These are phyloP conservation scores for Saccharomycopsis capsularis DNA, from an alignment of 805 yeast genomes.

Conservation along the genomic window DNA sequence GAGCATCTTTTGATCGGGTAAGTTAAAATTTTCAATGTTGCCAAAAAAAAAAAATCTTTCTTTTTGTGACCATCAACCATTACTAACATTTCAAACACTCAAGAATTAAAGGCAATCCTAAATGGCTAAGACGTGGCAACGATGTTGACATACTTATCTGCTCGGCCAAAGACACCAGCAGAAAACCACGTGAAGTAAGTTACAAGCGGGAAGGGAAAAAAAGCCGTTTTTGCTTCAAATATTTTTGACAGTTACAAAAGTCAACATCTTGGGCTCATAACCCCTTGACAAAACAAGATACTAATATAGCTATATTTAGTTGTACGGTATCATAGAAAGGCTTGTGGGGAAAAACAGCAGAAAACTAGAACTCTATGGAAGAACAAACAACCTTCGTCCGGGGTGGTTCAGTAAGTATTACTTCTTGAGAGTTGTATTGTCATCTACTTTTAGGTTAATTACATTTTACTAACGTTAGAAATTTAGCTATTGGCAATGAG, in stretches of 20 bases:
- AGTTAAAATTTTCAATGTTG: conserved; percentile 8
- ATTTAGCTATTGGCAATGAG: conserved; percentile 68
- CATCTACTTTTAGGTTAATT: background rate
- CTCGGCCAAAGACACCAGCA: conserved; percentile 76
- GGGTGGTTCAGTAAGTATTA: conserved; percentile 71
- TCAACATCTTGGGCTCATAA: no score
- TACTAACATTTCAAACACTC: background rate
- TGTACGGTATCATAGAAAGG: conserved; percentile 79
- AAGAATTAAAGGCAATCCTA: conserved; percentile 61
- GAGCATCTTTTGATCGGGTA: conserved; percentile 80
- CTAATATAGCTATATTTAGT: conserved; percentile 24
- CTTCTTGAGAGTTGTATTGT: conserved; percentile 12
- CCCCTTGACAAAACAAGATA: background rate
- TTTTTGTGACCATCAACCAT: background rate
- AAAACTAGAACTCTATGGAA: conserved; percentile 84
- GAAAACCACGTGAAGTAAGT: conserved; percentile 79
- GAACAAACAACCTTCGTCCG: conserved; percentile 75
- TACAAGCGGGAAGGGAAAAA: background rate
- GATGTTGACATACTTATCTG: conserved; percentile 79
- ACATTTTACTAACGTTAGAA: no score
- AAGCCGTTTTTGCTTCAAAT: no score
- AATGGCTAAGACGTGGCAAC: conserved; percentile 57
- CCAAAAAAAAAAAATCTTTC: background rate
- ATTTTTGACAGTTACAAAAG: no score
- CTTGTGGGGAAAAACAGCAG: conserved; percentile 70